Percentiles rank a stretch among this genome's conserved stretches.
Evolutionary conservation across 2,329 filamentous ascomycete species (phyloP).

Genomic region (Thielaviopsis punctulata): DNA sequence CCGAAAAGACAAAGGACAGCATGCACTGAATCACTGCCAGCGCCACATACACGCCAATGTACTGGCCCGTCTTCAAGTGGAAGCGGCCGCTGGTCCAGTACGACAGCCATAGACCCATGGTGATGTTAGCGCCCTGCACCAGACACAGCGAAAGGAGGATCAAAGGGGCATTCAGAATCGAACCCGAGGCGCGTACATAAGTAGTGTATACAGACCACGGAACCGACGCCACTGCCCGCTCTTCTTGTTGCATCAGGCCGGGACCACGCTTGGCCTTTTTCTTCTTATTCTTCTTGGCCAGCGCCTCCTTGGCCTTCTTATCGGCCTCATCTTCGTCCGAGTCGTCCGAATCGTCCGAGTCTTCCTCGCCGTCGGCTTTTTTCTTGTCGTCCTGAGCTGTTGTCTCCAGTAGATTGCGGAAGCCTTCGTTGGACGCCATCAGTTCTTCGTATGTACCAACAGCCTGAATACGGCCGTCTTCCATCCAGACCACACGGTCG

Average conservation of each 20-base stretch:
- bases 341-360: conserved; percentile 28
- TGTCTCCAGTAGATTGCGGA: conserved; percentile 71
- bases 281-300: conserved; percentile 22
- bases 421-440: conserved; percentile 61
- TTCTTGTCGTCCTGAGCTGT: conserved; percentile 52
- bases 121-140: conserved; percentile 70
- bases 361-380: conserved; percentile 37
- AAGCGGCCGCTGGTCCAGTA: conserved; percentile 82
- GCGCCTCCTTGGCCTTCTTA: conserved; percentile 24
- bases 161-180: conserved; percentile 49
- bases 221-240: conserved; percentile 58
- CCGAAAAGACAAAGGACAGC: conserved; percentile 66
- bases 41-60: conserved; percentile 55
- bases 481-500: conserved; percentile 87
- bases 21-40: conserved; percentile 56
- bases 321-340: conserved; percentile 27
- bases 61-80: conserved; percentile 45
- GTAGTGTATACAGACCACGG: conserved; percentile 63
- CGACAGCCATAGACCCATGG: conserved; percentile 79
- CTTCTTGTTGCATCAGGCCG: conserved; percentile 54
- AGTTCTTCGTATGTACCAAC: conserved; percentile 81
- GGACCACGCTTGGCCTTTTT: conserved; percentile 41
- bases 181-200: conserved; percentile 61
- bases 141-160: conserved; percentile 46
- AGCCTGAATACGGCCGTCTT: conserved; percentile 66